Evolutionary conservation across 164 flowering plant species (phyloP), one percentile per base, ranked within the genome.

Genomic region (Paratinospora sagittata): DNA sequence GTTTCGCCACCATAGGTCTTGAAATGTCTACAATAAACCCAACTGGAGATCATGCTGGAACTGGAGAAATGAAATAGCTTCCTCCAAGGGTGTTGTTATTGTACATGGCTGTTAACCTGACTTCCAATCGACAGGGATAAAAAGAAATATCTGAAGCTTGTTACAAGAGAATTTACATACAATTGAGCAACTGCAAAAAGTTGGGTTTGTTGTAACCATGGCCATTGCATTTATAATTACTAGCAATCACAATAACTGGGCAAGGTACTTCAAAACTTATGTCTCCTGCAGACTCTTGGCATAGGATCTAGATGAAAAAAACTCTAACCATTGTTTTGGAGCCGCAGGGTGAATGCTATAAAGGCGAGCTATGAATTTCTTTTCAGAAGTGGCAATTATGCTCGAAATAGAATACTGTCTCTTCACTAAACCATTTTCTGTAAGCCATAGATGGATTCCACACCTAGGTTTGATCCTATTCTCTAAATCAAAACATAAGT

Each of bases 401-500:
- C 85, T 87, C 16, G 84, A 75, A 58, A 85, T 67, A 26, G 89
- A 81, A 75, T 85, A 89, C 0, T 79, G 62, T 67, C 41, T 78
- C 6, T 30, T 27, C 49, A 72, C 63, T 66, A 83, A 70, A 47
- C 88, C 88, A 55, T 76, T 80, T 66, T 85, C 84, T 71, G 13
- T 55, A 24, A 90, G 88, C 90, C 89, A 86, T 61, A 63, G 62
- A 68, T 88, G 87, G 66, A 88, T 80, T 77, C 73, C 76, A 47
- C 71, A 84, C 70, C 97, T 82, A 5, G 90, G 92, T 61, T 80
- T 87, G 41, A 91, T 84, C 66, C 90, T 76, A 7, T 82, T 80
- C 47, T 89, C 93, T 26, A 91, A 75, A 78, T 86, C 80, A 73
- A 77, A 89, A 73, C 80, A 78, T 72, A 91, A 69, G 80, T 78